phyloP scores from a whole-genome alignment of 768 basidiomycete genomes.

The Termitomyces eurrhizus region DNA sequence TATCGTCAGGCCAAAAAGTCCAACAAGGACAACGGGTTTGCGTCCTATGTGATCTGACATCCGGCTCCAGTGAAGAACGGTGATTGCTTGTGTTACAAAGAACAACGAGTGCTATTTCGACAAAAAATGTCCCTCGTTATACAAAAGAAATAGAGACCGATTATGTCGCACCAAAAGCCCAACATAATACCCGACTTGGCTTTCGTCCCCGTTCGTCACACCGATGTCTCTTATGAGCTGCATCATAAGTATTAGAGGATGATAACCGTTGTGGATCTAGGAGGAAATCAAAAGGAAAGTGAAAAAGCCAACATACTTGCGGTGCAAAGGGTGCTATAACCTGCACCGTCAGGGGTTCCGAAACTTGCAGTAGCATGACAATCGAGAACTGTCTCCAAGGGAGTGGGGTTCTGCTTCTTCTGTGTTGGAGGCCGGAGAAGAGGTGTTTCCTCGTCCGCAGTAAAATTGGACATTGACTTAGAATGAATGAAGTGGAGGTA shows the following conservation, averaged over 20 bases:
- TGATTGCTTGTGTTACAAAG: slow-evolving; percentile 61
- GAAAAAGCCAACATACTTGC: background rate
- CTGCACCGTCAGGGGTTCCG: background rate
- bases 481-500: background rate
- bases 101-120: slow-evolving; percentile 21
- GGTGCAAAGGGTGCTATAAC: background rate
- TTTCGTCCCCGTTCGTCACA: background rate
- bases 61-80: slow-evolving; percentile 75
- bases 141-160: background rate
- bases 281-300: no score
- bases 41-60: slow-evolving; percentile 72
- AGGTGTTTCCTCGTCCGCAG: background rate
- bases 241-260: background rate
- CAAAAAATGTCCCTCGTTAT: background rate
- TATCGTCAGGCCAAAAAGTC: slow-evolving; percentile 57
- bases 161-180: background rate
- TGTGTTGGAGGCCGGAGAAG: background rate
- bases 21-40: slow-evolving; percentile 69
- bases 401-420: background rate
- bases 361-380: background rate
- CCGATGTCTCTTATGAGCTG: background rate
- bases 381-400: background rate
- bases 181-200: background rate
- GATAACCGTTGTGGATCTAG: no score
- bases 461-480: background rate